These are phyloP conservation scores for Coniochaeta sp. DNA, from an alignment of 2,329 filamentous ascomycete species.

Conservation along the genomic window DNA sequence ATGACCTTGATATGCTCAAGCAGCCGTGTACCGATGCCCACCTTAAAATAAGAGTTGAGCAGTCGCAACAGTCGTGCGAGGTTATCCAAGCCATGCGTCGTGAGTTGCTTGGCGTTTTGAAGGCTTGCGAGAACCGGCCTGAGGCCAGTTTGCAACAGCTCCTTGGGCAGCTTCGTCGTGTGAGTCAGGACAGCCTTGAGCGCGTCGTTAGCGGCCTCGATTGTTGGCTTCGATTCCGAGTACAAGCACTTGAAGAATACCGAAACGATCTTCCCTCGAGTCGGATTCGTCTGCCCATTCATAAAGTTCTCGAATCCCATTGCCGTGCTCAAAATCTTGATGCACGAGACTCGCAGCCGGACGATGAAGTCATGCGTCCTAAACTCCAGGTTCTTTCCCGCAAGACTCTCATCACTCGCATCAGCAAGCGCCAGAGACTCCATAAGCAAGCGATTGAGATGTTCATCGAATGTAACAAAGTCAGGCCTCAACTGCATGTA, in stretches of 20 bases:
- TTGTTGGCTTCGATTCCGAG: slow-evolving; percentile 84
- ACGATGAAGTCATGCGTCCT: slow-evolving; percentile 94
- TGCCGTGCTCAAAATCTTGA: slow-evolving; percentile 85
- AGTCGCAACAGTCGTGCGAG: slow-evolving; percentile 82
- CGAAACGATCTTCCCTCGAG: slow-evolving; percentile 68
- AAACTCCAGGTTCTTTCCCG: slow-evolving; percentile 88
- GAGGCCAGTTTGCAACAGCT: slow-evolving; percentile 87
- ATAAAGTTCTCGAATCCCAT: slow-evolving; percentile 91
- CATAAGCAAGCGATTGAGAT: slow-evolving; percentile 81
- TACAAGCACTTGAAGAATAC: slow-evolving; percentile 99
- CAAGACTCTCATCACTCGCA: slow-evolving; percentile 85
- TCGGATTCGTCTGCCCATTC: slow-evolving; percentile 61
- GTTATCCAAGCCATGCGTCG: slow-evolving; percentile 82
- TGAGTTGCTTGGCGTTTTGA: slow-evolving; percentile 86
- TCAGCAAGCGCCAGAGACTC: slow-evolving; percentile 92
- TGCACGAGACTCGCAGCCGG: slow-evolving; percentile 83
- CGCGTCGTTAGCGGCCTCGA: slow-evolving; percentile 87
- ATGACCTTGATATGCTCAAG: slow-evolving; percentile 90
- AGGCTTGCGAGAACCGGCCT: slow-evolving; percentile 94
- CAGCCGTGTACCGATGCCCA: slow-evolving; percentile 90
- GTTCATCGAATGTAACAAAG: slow-evolving; percentile 87
- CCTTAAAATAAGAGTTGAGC: slow-evolving; percentile 97
- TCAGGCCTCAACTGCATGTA: slow-evolving; percentile 84
- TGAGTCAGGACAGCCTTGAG: slow-evolving; percentile 81
- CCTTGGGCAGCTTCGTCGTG: slow-evolving; percentile 88